These are phyloP conservation scores for Blastomyces parvus DNA, from an alignment of 2,329 filamentous ascomycete genomes.

Conservation along the genomic window DNA sequence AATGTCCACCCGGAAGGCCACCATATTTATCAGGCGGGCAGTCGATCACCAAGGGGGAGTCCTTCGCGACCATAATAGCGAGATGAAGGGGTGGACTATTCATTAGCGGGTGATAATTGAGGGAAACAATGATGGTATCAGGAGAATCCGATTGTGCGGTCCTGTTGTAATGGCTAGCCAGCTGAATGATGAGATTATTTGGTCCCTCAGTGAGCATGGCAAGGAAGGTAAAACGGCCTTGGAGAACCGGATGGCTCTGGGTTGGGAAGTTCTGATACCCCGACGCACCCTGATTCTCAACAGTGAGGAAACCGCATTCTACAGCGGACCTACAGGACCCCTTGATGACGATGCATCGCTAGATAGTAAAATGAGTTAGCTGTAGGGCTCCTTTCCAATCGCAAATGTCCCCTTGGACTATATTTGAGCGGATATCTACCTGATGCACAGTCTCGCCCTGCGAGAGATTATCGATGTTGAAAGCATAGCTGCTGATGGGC, in stretches of 20 bases:
- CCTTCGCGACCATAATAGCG: slow-evolving; percentile 18
- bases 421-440: background rate
- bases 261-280: background rate
- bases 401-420: background rate
- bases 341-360: slow-evolving; percentile 5
- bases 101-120: slow-evolving; percentile 16
- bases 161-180: slow-evolving; percentile 3
- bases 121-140: slow-evolving; percentile 12
- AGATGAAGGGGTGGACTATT: slow-evolving; percentile 20
- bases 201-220: slow-evolving; percentile 16
- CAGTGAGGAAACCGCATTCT: background rate
- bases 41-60: slow-evolving; percentile 19
- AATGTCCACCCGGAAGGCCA: slow-evolving; percentile 16
- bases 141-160: background rate
- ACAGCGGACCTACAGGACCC: background rate
- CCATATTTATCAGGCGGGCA: slow-evolving; percentile 17
- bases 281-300: background rate
- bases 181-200: slow-evolving; percentile 14
- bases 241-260: slow-evolving; percentile 15
- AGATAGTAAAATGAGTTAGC: background rate
- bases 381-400: background rate
- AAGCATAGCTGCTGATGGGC: background rate
- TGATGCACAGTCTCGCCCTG: slow-evolving; percentile 1
- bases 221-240: slow-evolving; percentile 17
- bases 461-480: slow-evolving; percentile 2